These are phyloP conservation scores for Dictyostelium citrinum DNA, from an alignment of 78 protist species.

Conservation along the genomic window DNA sequence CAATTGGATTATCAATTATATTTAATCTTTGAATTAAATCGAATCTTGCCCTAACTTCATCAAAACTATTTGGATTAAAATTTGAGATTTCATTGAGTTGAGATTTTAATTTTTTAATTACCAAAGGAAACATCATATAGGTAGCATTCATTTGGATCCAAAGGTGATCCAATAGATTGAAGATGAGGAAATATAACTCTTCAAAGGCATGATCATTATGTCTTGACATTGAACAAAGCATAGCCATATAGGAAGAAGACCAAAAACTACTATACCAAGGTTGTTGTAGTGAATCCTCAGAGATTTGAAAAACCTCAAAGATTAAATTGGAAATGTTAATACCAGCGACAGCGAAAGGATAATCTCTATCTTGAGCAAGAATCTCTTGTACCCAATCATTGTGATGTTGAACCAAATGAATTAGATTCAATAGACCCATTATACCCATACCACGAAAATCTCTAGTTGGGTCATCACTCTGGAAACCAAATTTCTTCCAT, in stretches of 20 bases:
- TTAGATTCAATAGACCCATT: slow-evolving; percentile 46
- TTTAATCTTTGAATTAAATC: slow-evolving; percentile 38
- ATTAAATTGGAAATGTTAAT: slow-evolving; percentile 39
- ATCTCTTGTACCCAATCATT: slow-evolving; percentile 31
- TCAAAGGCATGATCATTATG: slow-evolving; percentile 51
- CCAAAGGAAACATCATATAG: slow-evolving; percentile 70
- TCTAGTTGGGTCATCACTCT: slow-evolving; percentile 49
- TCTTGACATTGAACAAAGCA: slow-evolving; percentile 71
- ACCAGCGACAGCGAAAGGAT: slow-evolving; percentile 74
- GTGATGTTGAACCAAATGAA: slow-evolving; percentile 37
- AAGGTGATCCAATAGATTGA: slow-evolving; percentile 43
- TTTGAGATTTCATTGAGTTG: slow-evolving; percentile 18
- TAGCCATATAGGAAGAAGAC: slow-evolving; percentile 25
- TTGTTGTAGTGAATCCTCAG: slow-evolving; percentile 57
- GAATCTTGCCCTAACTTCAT: slow-evolving; percentile 55
- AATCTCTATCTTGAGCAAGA: slow-evolving; percentile 23
- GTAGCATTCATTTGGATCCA: slow-evolving; percentile 70
- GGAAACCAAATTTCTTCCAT: slow-evolving; percentile 68
- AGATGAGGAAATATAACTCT: slow-evolving; percentile 30
- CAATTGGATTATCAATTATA: not conserved
- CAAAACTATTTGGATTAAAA: slow-evolving; percentile 39
- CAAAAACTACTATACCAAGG: slow-evolving; percentile 57
- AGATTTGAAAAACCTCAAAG: slow-evolving; percentile 44
- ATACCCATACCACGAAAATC: slow-evolving; percentile 77
- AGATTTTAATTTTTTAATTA: slow-evolving; percentile 17